Conservation (phyloP, 73 alveolate species). For the Tetrahymena borealis region DNA sequence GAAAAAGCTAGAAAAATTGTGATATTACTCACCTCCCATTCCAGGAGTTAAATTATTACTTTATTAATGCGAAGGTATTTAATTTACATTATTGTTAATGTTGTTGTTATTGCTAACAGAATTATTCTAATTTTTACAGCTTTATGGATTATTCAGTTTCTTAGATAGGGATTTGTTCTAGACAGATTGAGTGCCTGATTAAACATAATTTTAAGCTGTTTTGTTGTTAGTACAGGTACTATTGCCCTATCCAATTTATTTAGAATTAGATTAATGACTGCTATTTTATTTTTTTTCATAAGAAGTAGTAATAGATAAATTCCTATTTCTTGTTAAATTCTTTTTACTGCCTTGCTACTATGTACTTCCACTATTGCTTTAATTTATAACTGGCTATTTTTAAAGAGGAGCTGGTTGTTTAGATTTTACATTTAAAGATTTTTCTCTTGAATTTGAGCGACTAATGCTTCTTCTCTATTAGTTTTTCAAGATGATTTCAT, state of each 20-base stretch:
- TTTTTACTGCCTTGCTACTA: background rate
- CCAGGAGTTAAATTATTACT: background rate
- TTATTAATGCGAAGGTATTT: background rate
- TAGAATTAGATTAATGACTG: background rate
- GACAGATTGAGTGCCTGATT: background rate
- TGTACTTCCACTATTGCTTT: too few relatives aligned
- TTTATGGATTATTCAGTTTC: background rate
- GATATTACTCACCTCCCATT: background rate
- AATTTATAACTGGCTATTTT: background rate
- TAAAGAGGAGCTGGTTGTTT: background rate
- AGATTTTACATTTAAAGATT: background rate
- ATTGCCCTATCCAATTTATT: background rate
- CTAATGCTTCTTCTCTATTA: background rate
- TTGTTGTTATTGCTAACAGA: background rate
- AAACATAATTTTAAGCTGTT: background rate
- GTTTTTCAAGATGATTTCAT: background rate
- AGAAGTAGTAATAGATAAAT: background rate
- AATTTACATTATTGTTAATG: background rate
- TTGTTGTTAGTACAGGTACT: background rate
- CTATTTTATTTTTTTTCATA: background rate
- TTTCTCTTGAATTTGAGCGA: background rate
- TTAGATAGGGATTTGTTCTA: background rate
- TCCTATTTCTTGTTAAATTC: background rate
- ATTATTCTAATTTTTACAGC: background rate
- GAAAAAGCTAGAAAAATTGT: background rate